Base-by-base conservation (phyloP, 2,329 filamentous ascomycete species). In the Cladosporium sp. region DNA sequence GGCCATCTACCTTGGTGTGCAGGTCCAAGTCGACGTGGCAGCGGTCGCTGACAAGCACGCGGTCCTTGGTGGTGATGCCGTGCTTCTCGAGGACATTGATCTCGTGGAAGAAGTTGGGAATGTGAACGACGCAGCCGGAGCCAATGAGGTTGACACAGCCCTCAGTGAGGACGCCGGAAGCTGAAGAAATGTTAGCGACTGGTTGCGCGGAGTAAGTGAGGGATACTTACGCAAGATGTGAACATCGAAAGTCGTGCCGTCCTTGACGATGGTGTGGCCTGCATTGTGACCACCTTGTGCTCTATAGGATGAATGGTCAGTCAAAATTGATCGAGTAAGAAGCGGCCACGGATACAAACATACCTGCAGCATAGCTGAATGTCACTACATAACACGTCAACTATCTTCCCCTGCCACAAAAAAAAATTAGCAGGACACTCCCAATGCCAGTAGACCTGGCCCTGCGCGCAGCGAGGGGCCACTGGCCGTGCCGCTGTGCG, bases 81-180 rank as follows among this genome's bases (percentile, higher is more conserved):
- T 90, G 86, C 63, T 81, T 81, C 71, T 89, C 84, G 28, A 90
- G 77, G 18, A 81, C 83, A 66, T 83, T 79, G 54, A 91, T 80
- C 76, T 91, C 88, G 70, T 85, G 83, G 82, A 90, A 89, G 80
- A 90, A 89, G 63, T 82, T 81, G 23, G 87, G 86, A 64, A 90
- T 83, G 77, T 91, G 86, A 70, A 91, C 87, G 66, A 91, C 89
- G 58, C 88, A 89, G 66, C 90, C 80, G 71, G 74, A 76, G 43
- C 82, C 91, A 75, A 93, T 89, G 65, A 93, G 81, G 79, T 93
- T 93, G 72, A 87, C 83, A 76, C 86, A 91, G 51, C 81, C 80
- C 7, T 89, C 88, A 75, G 90, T 91, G 70, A 93, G 83, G 67
- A 93, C 84, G 66, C 91, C 91, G 64, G 87, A 90, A 26, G 88